These are phyloP conservation scores for Aspergillus flavus DNA, from an alignment of 2,329 filamentous ascomycete species.

Conservation along the genomic window DNA sequence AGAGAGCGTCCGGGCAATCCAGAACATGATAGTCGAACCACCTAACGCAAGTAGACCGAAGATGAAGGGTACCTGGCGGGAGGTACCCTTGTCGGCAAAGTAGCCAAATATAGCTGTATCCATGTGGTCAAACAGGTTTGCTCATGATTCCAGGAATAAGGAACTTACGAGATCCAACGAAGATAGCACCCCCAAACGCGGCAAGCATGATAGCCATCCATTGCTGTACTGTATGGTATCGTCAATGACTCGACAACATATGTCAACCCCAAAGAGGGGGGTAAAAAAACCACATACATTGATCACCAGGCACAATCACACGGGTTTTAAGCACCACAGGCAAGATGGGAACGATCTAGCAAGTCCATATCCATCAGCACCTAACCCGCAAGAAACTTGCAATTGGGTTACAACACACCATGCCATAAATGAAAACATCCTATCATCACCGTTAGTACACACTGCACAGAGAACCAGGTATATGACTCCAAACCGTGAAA, in stretches of 20 bases:
- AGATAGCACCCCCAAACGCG: slow-evolving; percentile 68
- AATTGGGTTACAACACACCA: slow-evolving; percentile 23
- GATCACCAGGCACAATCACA: slow-evolving; percentile 37
- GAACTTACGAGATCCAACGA: slow-evolving; percentile 45
- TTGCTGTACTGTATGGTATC: slow-evolving; percentile 56
- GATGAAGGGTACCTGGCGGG: slow-evolving; percentile 60
- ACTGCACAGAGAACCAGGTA: background rate
- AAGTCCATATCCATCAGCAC: background rate
- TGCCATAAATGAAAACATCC: slow-evolving; percentile 46
- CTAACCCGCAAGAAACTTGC: background rate
- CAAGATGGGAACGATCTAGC: slow-evolving; percentile 66
- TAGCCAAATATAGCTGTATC: slow-evolving; percentile 32
- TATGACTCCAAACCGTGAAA: slow-evolving; percentile 39
- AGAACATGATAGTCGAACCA: slow-evolving; percentile 58
- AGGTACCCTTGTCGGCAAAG: slow-evolving; percentile 56
- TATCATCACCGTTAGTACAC: slow-evolving; percentile 13
- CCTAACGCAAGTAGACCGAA: slow-evolving; percentile 56
- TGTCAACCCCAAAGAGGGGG: background rate
- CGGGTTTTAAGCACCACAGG: slow-evolving; percentile 61
- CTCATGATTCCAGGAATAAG: background rate
- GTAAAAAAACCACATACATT: slow-evolving; percentile 40
- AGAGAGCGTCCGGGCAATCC: slow-evolving; percentile 51
- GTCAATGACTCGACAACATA: background rate
- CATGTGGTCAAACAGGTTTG: background rate
- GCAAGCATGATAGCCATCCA: slow-evolving; percentile 73